Evolutionary conservation across 257 asterid species (phyloP), one percentile per base, ranked within the genome.

Genomic region (Solanum paucissectum): DNA sequence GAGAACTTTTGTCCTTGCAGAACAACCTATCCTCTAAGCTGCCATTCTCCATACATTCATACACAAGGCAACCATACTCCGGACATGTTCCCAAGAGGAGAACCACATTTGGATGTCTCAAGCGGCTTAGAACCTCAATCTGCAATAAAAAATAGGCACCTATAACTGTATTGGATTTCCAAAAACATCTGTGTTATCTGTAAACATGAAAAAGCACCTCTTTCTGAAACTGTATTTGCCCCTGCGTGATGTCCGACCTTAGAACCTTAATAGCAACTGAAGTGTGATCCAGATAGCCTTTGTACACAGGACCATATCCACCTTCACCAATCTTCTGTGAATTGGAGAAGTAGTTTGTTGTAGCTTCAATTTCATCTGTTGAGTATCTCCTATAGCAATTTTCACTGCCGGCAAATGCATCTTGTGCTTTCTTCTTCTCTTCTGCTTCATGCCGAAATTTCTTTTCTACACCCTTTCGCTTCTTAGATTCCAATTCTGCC

Each of bases 51-150:
- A 95, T 93, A 91, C 91, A 94, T 92, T 97, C 99, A 44, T 97
- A 97, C 9, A 97, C 98, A 42, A 97, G 96, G 93, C 99, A 94
- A 38, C 99, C 99, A 3, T 95, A 93, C 89, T 97, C 98, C 0
- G 98, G 98, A 69, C 99, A 95, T 66, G 98, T 98, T n/a, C 99
- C 99, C 72, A 97, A 85, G 64, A 97, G 98, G 90, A 95, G 93
- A 84, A 97, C 99, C 98, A 97, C 94, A 60, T 97, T 91, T 62
- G 99, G 99, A 90, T 95, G 99, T 87, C 99, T 91, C 97, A 95
- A 92, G 36, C 91, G 92, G 90, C 96, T 91, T 87, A 97, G 89
- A 81, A 97, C 98, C 77, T 95, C 99, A 83, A 97, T 92, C 99
- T 96, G 93, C 88, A 72, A 40, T 68, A 36, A 37, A 58, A 76